A percentile compares a stretch with the other conserved stretches of the same genome.
Evolutionary conservation across 345 rosid genomes (phyloP).

Genomic region (Noccaea bulbosa): DNA sequence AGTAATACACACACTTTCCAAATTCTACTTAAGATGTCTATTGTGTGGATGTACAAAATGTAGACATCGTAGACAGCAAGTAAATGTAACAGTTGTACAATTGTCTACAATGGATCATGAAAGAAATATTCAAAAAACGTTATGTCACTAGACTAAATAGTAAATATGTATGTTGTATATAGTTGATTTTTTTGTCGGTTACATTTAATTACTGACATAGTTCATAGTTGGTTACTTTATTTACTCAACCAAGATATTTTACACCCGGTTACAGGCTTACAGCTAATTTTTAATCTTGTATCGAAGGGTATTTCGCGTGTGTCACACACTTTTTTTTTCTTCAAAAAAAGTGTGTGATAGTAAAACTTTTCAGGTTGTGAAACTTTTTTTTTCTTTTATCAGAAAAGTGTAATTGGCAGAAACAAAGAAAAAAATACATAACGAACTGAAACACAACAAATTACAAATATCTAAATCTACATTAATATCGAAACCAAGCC

Average conservation of each 20-base stretch:
- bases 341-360: no score
- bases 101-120: neutral
- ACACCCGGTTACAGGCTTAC: neutral
- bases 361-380: constrained; percentile 20
- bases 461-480: constrained; percentile 7
- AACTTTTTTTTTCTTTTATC: neutral
- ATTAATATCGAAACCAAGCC: constrained; percentile 1
- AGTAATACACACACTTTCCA: neutral
- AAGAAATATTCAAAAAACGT: neutral
- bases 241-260: neutral
- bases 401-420: constrained; percentile 30
- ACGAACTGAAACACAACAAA: constrained; percentile 19
- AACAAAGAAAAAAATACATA: constrained; percentile 18
- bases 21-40: constrained; percentile 4
- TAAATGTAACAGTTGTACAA: neutral
- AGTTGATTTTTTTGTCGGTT: no score
- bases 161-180: neutral
- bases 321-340: neutral
- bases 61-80: constrained; percentile 2
- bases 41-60: constrained; percentile 15
- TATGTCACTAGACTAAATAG: neutral
- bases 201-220: neutral
- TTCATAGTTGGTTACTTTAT: neutral
- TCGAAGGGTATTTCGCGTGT: neutral
- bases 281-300: no score